Evolutionary conservation across 139 green algal species (phyloP).

Genomic region (Chlorella sp.): DNA sequence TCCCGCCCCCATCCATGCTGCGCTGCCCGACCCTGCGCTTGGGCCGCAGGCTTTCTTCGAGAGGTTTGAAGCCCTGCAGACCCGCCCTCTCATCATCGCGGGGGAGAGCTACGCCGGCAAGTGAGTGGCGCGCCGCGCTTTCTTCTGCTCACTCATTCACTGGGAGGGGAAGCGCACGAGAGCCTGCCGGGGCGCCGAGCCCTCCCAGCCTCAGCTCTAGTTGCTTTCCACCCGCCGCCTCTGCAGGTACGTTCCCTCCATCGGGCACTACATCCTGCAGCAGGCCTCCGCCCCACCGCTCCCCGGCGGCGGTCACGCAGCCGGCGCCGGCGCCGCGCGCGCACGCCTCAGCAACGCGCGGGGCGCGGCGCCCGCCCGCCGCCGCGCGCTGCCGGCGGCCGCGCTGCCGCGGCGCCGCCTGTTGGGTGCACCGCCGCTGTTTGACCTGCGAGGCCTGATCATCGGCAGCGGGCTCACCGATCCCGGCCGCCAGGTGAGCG

Average conservation of each 20-base stretch:
- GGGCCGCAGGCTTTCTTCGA: constrained; percentile 83
- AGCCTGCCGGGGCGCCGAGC: too few species aligned
- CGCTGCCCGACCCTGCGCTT: too few species aligned
- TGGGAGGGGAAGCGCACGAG: too few species aligned
- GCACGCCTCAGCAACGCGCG: neutral
- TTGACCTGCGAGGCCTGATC: constrained; percentile 68
- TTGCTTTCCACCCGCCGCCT: neutral
- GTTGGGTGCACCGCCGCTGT: constrained; percentile 16
- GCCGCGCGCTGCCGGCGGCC: constrained; percentile 4
- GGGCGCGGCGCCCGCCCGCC: neutral
- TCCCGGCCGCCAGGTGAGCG: constrained; percentile 72
- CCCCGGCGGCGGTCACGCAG: too few species aligned
- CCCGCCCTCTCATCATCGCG: constrained; percentile 80
- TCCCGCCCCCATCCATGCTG: too few species aligned
- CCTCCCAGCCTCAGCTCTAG: neutral
- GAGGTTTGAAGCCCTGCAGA: constrained; percentile 60
- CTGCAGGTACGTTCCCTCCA: constrained; percentile 28
- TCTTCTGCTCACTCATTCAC: too few species aligned
- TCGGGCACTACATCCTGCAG: constrained; percentile 70
- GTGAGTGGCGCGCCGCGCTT: too few species aligned
- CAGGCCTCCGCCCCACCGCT: constrained; percentile 9
- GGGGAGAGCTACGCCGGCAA: constrained; percentile 84
- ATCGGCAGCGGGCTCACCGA: constrained; percentile 92
- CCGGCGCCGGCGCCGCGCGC: neutral
- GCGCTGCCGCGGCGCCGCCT: neutral